Evolutionary conservation across 805 yeast species (phyloP).

Genomic region (Candida yuanshanica): DNA sequence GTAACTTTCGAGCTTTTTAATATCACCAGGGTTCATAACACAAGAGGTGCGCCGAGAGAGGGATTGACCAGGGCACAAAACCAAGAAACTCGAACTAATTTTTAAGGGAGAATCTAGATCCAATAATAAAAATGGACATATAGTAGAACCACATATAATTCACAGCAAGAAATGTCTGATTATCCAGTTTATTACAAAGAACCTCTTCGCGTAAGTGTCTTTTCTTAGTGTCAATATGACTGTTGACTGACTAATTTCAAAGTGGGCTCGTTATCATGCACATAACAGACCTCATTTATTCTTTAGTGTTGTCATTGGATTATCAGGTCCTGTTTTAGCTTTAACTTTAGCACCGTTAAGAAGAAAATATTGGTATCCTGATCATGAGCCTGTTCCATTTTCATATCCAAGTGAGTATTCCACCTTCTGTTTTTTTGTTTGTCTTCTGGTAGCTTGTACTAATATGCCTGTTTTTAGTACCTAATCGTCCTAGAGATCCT

Average conservation of each 20-base stretch:
- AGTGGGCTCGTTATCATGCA: constrained; percentile 74
- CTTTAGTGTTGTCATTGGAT: constrained; percentile 57
- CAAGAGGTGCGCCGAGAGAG: no score
- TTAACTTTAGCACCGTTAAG: constrained; percentile 59
- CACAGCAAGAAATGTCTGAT: constrained; percentile 8
- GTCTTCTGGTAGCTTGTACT: neutral
- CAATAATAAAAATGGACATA: neutral
- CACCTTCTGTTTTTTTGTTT: neutral
- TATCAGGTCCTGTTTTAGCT: constrained; percentile 61
- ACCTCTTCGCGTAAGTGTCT: constrained; percentile 53
- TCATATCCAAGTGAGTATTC: constrained; percentile 31
- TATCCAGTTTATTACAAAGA: constrained; percentile 53
- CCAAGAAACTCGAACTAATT: no score
- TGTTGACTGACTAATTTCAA: constrained; percentile 1
- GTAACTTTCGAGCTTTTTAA: no score
- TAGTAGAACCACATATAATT: neutral
- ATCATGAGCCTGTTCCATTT: constrained; percentile 59
- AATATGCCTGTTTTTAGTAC: constrained; percentile 34
- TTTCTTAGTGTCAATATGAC: neutral
- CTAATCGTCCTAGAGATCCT: constrained; percentile 45
- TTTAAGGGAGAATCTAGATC: neutral
- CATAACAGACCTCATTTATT: constrained; percentile 73
- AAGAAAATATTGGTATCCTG: constrained; percentile 59
- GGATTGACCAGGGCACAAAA: neutral
- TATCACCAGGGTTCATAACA: no score